Evolutionary conservation across 352 stramenopile genomes (phyloP), one percentile per base, ranked within the genome.

Genomic region (Pythium periplocum): DNA sequence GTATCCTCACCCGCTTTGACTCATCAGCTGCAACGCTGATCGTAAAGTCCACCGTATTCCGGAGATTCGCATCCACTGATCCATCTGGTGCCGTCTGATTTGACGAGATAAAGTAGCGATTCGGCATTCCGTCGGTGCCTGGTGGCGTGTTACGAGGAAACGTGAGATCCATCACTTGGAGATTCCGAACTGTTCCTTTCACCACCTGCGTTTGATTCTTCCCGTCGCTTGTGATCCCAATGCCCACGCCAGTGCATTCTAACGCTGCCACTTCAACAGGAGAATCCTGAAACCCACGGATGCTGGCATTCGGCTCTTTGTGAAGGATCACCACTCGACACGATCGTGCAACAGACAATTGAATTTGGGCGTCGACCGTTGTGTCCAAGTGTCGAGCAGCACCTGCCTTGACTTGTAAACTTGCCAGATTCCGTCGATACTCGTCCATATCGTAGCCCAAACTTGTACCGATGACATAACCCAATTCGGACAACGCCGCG

Each of bases 61-160:
- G 46, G 17, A 64, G 38, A 41, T 35, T 69, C 33, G 53, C 48
- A 38, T 69, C 61, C 5, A 53, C 39, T n/a, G n/a, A 30, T 7
- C 61, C 61, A 35, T 64, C 48, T 2, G 17, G 26, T 32, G 75
- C 80, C 5, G 71, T 64, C 56, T 78, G 73, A 43, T 78, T 75
- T 4, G 83, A 89, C 11, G 76, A 80, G 55, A 93, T 78, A 42
- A 75, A 79, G 60, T 79, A 73, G 10, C 77, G 76, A 62, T 93
- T 87, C 8, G 76, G 70, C 64, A 91, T 71, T 4, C 30, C 48
- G 33, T 58, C 55, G 46, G 70, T 53, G 35, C 51, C 56, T 12
- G 63, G 51, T 34, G 73, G 57, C 40, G 71, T 57, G 2, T 53
- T 55, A 51, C 54, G 68, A 59, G 78, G 75, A 50, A 62, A 61